Base-by-base conservation (phyloP, 2,329 filamentous ascomycete genomes). In the Penicillium sp. region DNA sequence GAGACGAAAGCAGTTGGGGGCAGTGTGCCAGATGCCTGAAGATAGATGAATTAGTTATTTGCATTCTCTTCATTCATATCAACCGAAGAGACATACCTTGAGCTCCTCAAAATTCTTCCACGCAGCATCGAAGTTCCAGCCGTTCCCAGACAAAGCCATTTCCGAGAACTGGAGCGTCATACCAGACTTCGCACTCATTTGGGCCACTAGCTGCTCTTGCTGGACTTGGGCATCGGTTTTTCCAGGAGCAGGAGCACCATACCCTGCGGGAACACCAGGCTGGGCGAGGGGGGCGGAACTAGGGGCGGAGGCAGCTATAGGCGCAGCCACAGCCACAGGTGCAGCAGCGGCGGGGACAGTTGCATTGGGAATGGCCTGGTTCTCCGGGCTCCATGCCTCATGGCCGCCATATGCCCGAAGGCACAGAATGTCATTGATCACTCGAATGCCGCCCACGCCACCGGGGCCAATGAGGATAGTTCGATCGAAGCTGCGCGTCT, bases 151-250 rank as follows among this genome's bases (percentile, higher is more conserved):
- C 16, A 98, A 81, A 68, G 94, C 97, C 81, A 96, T 85, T 66
- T 88, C 85, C 1, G 92, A 89, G 73, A 90, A 96, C 59, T 90
- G 82, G 10, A 87, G 77, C 9, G 86, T 95, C 87, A 99, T 92
- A 58, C 87, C 86, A 1, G 93, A 96, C 69, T 87, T 87, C 64
- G 86, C 87, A 64, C 87, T 89, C 54, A 97, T 83, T 71, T 95
- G 88, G 19, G 80, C 67, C 22, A 87, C 79, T 70, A 96, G 81
- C 78, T 92, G 86, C 63, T 89, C 85, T 66, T 90, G 85, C 65
- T 89, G 85, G 46, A 84, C 78, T 37, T 82, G 78, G n/a, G 79
- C 76, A 40, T 79, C 77, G 16, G 76, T 62, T 62, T 81, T 81
- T n/a, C 78, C 78, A 35, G 76, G 74, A 10, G 61, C 70, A 49